phyloP scores from a whole-genome alignment of 768 basidiomycete species.

The Collybia sp. region DNA sequence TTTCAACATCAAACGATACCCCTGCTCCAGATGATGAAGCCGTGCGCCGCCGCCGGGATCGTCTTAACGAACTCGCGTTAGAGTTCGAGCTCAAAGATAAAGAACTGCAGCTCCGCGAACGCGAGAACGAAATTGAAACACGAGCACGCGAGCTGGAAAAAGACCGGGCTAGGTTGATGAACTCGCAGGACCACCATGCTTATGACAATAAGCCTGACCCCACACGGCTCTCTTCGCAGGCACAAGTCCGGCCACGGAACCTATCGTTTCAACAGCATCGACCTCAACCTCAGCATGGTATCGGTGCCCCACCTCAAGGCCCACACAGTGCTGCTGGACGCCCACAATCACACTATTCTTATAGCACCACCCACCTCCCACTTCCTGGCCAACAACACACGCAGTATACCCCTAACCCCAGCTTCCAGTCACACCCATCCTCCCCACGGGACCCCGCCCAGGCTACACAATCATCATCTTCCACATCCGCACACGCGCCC shows the following conservation, averaged over 20 bases:
- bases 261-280: conserved; percentile 26
- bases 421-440: conserved; percentile 16
- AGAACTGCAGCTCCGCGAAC: conserved; percentile 45
- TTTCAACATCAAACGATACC: conserved; percentile 12
- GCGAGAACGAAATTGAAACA: conserved; percentile 51
- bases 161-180: conserved; percentile 41
- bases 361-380: conserved; percentile 37
- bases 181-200: conserved; percentile 24
- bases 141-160: conserved; percentile 53
- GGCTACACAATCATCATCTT: conserved; percentile 23
- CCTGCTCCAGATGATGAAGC: conserved; percentile 23
- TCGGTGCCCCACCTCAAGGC: conserved; percentile 5
- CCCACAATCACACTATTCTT: conserved; percentile 24
- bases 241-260: conserved; percentile 27
- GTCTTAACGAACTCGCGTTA: conserved; percentile 40
- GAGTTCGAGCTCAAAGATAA: conserved; percentile 51
- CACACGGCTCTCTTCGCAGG: conserved; percentile 11
- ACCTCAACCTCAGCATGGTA: conserved; percentile 3
- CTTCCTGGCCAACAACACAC: conserved; percentile 24
- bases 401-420: conserved; percentile 11
- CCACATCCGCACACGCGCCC: conserved; percentile 43
- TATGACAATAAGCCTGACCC: conserved; percentile 9
- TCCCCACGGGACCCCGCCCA: conserved; percentile 1
- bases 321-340: background rate
- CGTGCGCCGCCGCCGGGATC: conserved; percentile 25